These are phyloP conservation scores for Apiotrichum brassicae DNA, from an alignment of 1,284 basidiomycete species.

Conservation along the genomic window DNA sequence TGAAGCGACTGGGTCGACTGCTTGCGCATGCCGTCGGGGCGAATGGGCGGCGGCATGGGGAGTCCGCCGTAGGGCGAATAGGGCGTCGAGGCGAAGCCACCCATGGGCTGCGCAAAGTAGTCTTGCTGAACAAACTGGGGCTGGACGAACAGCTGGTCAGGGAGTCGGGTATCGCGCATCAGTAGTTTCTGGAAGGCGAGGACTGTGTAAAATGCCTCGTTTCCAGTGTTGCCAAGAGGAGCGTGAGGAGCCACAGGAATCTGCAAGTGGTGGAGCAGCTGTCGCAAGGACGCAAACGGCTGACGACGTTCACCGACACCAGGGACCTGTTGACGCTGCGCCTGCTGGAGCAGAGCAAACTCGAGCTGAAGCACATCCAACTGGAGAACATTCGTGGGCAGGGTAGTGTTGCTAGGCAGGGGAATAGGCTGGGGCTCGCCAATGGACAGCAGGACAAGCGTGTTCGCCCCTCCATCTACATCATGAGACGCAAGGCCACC, in stretches of 20 bases:
- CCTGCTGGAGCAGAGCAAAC: slow-evolving; percentile 34
- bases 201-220: slow-evolving; percentile 47
- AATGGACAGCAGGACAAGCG: slow-evolving; percentile 67
- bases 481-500: slow-evolving; percentile 67
- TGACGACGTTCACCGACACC: slow-evolving; percentile 32
- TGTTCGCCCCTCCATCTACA: slow-evolving; percentile 63
- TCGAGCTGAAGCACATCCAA: slow-evolving; percentile 55
- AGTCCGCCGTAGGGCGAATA: slow-evolving; percentile 11
- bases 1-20: slow-evolving; percentile 13
- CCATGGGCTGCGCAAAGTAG: slow-evolving; percentile 4
- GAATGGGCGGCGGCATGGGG: slow-evolving; percentile 18
- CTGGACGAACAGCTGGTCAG: slow-evolving; percentile 30
- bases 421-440: slow-evolving; percentile 47
- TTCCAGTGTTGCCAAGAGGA: slow-evolving; percentile 46
- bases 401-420: slow-evolving; percentile 38
- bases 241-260: slow-evolving; percentile 42
- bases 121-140: slow-evolving; percentile 11
- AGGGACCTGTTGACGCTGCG: slow-evolving; percentile 32
- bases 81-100: slow-evolving; percentile 1
- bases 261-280: slow-evolving; percentile 39
- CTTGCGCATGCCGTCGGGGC: slow-evolving; percentile 7
- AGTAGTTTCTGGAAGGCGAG: slow-evolving; percentile 46
- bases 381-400: slow-evolving; percentile 66
- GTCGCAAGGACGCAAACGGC: slow-evolving; percentile 31
- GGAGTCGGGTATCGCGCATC: slow-evolving; percentile 41